These are phyloP conservation scores for Eudorina sp. DNA, from an alignment of 139 green algal genomes.

Conservation along the genomic window DNA sequence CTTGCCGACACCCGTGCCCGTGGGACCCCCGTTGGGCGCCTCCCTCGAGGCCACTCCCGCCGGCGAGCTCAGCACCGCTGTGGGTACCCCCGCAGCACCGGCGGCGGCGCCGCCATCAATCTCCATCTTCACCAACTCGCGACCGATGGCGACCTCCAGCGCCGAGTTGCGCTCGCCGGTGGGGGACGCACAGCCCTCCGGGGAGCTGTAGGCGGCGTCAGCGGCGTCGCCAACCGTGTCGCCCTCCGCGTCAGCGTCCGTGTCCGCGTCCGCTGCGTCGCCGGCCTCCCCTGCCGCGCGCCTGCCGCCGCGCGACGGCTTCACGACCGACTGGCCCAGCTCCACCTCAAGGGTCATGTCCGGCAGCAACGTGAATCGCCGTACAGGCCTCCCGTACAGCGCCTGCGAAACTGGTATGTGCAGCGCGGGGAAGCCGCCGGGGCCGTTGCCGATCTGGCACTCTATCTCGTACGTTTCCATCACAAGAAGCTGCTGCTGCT, in stretches of 20 bases:
- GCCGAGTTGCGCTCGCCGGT: no score
- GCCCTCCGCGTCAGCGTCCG: neutral
- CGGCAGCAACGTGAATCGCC: neutral
- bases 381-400: constrained; percentile 25
- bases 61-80: no score
- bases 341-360: constrained; percentile 17
- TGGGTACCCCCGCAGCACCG: no score
- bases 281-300: neutral
- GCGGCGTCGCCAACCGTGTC: neutral
- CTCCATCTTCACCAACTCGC: neutral
- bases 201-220: neutral
- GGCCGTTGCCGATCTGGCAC: constrained; percentile 27
- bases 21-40: no score
- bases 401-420: neutral
- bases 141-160: neutral
- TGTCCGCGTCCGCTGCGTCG: neutral
- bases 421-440: constrained; percentile 23
- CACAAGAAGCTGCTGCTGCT: neutral
- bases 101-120: neutral
- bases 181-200: neutral
- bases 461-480: neutral
- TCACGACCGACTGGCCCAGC: neutral
- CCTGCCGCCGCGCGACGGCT: neutral
- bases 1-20: neutral
- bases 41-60: neutral